These are phyloP conservation scores for Pascua sp. DNA, from an alignment of 1,284 basidiomycete species.

Conservation along the genomic window DNA sequence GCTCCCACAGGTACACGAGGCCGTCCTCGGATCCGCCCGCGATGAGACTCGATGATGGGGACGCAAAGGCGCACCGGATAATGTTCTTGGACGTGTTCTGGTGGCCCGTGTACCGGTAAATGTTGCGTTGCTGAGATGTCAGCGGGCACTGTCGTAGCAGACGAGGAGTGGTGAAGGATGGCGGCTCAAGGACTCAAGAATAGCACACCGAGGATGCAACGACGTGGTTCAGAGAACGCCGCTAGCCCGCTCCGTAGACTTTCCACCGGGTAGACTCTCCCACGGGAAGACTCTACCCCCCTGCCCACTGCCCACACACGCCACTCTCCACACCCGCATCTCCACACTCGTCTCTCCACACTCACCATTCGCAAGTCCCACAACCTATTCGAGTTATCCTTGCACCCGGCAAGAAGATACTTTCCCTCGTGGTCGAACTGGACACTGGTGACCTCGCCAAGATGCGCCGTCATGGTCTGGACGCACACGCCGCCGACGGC, in stretches of 20 bases:
- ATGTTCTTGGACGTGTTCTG: constrained; percentile 55
- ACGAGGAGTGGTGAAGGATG: background rate
- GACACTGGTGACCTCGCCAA: constrained; percentile 54
- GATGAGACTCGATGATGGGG: constrained; percentile 42
- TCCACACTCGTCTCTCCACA: background rate
- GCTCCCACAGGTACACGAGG: constrained; percentile 43
- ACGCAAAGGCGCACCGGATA: constrained; percentile 50
- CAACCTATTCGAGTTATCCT: constrained; percentile 52
- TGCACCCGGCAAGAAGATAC: constrained; percentile 51
- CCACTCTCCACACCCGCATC: background rate
- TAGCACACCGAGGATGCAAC: no score
- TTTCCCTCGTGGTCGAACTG: constrained; percentile 51
- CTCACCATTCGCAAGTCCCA: constrained; percentile 50
- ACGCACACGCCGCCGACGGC: constrained; percentile 52
- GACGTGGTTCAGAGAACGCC: no score
- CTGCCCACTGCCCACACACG: background rate
- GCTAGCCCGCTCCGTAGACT: no score
- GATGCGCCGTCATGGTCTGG: constrained; percentile 50
- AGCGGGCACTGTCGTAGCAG: background rate
- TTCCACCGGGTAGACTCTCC: no score
- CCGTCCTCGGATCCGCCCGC: constrained; percentile 52
- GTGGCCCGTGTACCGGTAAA: constrained; percentile 53
- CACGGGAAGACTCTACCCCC: no score
- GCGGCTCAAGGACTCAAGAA: no score
- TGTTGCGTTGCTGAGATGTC: constrained; percentile 40